A percentile compares a stretch with the other conserved stretches of the same genome.
phyloP scores from a whole-genome alignment of 2,329 filamentous ascomycete genomes.

The Aspergillus neotritici region DNA sequence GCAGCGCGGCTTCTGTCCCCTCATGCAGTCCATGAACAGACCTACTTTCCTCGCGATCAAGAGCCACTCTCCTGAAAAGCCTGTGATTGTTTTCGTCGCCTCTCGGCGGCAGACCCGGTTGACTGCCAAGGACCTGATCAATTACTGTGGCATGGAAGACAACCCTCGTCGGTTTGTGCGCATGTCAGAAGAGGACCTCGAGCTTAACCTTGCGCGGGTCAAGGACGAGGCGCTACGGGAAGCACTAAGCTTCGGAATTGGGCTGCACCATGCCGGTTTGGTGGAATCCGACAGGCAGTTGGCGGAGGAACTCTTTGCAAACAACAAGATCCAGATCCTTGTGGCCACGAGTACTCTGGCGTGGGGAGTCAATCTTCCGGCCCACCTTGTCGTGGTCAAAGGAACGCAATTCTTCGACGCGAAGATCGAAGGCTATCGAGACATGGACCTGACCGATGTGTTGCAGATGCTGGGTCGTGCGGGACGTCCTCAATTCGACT shows the following conservation, averaged over 20 bases:
- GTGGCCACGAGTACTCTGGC: slow-evolving; percentile 93
- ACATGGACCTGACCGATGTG: slow-evolving; percentile 98
- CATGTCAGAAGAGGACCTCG: slow-evolving; percentile 91
- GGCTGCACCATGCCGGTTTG: slow-evolving; percentile 91
- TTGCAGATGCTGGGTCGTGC: slow-evolving; percentile 96
- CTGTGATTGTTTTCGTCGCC: slow-evolving; percentile 96
- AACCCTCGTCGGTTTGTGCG: slow-evolving; percentile 87
- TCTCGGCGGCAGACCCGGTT: slow-evolving; percentile 90
- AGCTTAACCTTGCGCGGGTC: slow-evolving; percentile 78
- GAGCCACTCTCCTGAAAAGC: slow-evolving; percentile 90
- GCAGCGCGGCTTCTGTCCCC: slow-evolving; percentile 85
- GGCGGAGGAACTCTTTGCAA: slow-evolving; percentile 87
- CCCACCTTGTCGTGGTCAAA: slow-evolving; percentile 95
- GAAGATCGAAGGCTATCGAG: slow-evolving; percentile 94
- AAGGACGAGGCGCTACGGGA: slow-evolving; percentile 91
- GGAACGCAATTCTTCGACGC: slow-evolving; percentile 98
- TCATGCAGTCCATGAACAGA: slow-evolving; percentile 99
- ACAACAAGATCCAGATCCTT: slow-evolving; percentile 97
- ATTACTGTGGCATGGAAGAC: slow-evolving; percentile 97
- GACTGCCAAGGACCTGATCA: slow-evolving; percentile 93
- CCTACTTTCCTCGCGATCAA: slow-evolving; percentile 96
- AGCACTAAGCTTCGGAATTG: slow-evolving; percentile 95
- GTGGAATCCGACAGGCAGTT: slow-evolving; percentile 90
- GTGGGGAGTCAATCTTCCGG: slow-evolving; percentile 96
- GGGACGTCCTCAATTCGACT: slow-evolving; percentile 92